Conservation (phyloP, 2,329 filamentous ascomycete genomes). For the Pseudofabraea citricarpa region DNA sequence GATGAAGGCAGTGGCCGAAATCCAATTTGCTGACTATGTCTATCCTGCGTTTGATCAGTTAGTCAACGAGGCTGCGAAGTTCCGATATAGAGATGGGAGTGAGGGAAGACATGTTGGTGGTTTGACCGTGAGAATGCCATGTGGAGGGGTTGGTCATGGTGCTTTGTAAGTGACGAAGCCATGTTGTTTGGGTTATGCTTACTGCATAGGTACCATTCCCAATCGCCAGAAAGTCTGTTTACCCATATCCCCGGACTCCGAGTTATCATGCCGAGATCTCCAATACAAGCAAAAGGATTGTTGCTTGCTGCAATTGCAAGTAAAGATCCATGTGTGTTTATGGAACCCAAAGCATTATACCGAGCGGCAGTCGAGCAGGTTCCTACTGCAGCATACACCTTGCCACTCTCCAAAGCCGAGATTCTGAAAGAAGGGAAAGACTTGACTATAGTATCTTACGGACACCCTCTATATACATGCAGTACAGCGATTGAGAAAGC, state of each 20-base stretch:
- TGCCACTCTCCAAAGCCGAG: slow-evolving; percentile 66
- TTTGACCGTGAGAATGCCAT: slow-evolving; percentile 67
- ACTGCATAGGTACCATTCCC: slow-evolving; percentile 56
- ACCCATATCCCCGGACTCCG: slow-evolving; percentile 65
- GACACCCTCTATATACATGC: slow-evolving; percentile 66
- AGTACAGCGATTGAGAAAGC: slow-evolving; percentile 60
- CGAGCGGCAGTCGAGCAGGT: slow-evolving; percentile 70
- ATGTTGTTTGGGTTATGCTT: slow-evolving; percentile 13
- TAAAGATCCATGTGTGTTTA: slow-evolving; percentile 68
- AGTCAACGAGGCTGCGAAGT: slow-evolving; percentile 72
- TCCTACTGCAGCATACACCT: slow-evolving; percentile 59
- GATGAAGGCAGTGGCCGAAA: slow-evolving; percentile 87
- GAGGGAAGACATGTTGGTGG: slow-evolving; percentile 56
- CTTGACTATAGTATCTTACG: slow-evolving; percentile 65
- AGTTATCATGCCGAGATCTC: slow-evolving; percentile 66
- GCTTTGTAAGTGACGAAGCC: slow-evolving; percentile 45
- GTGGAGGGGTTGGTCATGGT: slow-evolving; percentile 67
- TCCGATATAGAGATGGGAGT: slow-evolving; percentile 59
- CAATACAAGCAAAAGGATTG: slow-evolving; percentile 66
- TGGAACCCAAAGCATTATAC: slow-evolving; percentile 73
- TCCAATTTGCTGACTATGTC: slow-evolving; percentile 76
- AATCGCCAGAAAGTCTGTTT: slow-evolving; percentile 68
- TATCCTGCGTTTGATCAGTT: slow-evolving; percentile 75
- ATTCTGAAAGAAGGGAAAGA: slow-evolving; percentile 62
- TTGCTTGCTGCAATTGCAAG: slow-evolving; percentile 57